Conservation (phyloP, 306 rosid genomes). For the Cucurbita ficifolia region DNA sequence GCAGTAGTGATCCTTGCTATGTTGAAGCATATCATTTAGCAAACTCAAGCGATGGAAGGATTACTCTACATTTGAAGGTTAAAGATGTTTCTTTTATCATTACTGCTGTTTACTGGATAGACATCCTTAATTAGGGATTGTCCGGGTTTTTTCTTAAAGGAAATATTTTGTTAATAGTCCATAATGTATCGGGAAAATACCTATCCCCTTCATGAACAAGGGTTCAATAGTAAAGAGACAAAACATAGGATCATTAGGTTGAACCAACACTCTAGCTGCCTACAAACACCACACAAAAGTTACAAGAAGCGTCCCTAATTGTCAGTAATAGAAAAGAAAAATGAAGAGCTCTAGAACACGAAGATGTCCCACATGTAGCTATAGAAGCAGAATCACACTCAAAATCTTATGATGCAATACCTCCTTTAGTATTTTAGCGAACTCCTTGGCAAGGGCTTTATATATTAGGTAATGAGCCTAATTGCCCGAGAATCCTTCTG, state of each 20-base stretch:
- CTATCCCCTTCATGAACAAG: background rate
- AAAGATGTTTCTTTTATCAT: background rate
- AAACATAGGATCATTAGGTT: background rate
- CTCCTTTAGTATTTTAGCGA: background rate
- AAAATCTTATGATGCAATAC: background rate
- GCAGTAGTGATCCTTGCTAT: constrained; percentile 98
- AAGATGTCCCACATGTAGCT: background rate
- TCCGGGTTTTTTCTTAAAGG: background rate
- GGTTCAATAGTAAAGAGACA: background rate
- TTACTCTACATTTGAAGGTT: constrained; percentile 91
- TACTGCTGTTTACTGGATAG: background rate
- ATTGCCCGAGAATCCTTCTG: background rate
- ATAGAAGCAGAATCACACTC: background rate
- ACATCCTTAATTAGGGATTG: background rate
- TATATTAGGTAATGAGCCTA: background rate
- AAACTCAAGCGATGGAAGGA: constrained; percentile 80
- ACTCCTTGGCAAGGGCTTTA: background rate
- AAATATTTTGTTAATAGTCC: background rate
- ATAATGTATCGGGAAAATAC: background rate
- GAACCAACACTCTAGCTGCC: background rate
- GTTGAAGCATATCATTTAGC: constrained; percentile 95
- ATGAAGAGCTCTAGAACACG: background rate
- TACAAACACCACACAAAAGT: background rate
- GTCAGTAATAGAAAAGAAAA: background rate
- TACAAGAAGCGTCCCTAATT: background rate